phyloP scores from a whole-genome alignment of 2,329 filamentous ascomycete genomes.

The Colletotrichum filicis region DNA sequence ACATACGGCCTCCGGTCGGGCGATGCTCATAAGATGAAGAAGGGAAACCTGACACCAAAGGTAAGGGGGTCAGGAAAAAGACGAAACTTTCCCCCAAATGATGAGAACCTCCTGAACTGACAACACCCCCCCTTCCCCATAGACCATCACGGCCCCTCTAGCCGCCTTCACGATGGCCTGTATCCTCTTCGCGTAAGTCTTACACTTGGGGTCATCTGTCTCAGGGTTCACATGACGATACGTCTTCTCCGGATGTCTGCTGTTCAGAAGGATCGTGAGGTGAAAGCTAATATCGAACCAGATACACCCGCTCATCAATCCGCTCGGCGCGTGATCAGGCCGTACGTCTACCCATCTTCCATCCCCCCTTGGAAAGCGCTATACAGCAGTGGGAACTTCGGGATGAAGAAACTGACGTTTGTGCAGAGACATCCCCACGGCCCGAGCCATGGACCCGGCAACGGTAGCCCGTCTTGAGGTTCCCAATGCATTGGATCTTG shows the following conservation, averaged over 20 bases:
- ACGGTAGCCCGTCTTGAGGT: neutral
- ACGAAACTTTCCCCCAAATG: too few species aligned
- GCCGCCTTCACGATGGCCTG: conserved; percentile 66
- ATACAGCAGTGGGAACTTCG: too few species aligned
- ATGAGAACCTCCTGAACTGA: neutral
- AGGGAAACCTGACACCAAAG: conserved; percentile 36
- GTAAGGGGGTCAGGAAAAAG: neutral
- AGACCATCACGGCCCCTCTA: conserved; percentile 60
- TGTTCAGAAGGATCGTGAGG: too few species aligned
- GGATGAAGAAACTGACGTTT: neutral
- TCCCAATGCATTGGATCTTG: neutral
- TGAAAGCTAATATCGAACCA: conserved; percentile 32
- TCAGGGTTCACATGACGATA: neutral
- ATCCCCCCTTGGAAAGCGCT: neutral
- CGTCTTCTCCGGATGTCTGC: too few species aligned
- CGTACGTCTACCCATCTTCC: conserved; percentile 37
- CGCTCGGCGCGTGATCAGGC: conserved; percentile 49
- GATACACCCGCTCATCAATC: conserved; percentile 55
- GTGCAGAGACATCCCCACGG: conserved; percentile 21
- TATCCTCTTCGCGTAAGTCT: conserved; percentile 57
- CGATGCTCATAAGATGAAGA: conserved; percentile 23
- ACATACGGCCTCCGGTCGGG: neutral
- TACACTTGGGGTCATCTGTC: too few species aligned
- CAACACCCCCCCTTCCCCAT: neutral
- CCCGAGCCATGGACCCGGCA: conserved; percentile 13